Conservation (phyloP, 352 stramenopile genomes). For the Globisporangium solare region DNA sequence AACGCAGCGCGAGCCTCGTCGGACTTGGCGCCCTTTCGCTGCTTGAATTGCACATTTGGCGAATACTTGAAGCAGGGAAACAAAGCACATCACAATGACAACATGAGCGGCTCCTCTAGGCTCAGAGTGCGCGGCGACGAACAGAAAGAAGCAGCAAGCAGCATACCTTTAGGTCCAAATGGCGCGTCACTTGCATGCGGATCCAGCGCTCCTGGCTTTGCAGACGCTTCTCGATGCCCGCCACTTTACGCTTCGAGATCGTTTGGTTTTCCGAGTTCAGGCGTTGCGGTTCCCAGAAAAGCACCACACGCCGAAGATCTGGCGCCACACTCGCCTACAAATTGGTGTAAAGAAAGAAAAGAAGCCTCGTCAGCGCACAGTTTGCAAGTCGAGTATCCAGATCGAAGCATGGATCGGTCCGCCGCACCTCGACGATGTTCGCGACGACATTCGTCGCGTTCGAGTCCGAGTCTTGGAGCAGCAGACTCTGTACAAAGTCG, state of each 20-base stretch:
- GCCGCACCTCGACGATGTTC: constrained; percentile 58
- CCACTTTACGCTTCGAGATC: constrained; percentile 73
- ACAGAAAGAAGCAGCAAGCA: neutral
- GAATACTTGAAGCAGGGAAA: constrained; percentile 42
- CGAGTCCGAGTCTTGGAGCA: constrained; percentile 58
- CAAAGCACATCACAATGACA: neutral
- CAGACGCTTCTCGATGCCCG: constrained; percentile 57
- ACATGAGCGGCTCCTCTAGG: no score
- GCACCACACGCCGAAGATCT: constrained; percentile 56
- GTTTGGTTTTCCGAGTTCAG: constrained; percentile 64
- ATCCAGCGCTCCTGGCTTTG: constrained; percentile 64
- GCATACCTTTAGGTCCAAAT: constrained; percentile 77
- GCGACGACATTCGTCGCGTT: constrained; percentile 58
- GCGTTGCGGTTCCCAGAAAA: constrained; percentile 72
- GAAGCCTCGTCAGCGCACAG: neutral
- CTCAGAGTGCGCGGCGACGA: no score
- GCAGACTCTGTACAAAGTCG: constrained; percentile 64
- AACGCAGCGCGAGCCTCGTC: constrained; percentile 58
- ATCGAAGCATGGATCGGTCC: neutral
- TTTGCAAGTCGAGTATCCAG: neutral
- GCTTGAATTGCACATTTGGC: constrained; percentile 74
- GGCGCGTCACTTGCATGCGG: constrained; percentile 59
- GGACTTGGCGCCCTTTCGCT: constrained; percentile 56
- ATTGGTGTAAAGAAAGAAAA: no score
- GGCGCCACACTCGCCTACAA: constrained; percentile 58